Percentiles rank a stretch among this genome's conserved stretches.
Evolutionary conservation across 768 basidiomycete genomes (phyloP).

Genomic region (Tylopilus plumbeoviolaceoides): DNA sequence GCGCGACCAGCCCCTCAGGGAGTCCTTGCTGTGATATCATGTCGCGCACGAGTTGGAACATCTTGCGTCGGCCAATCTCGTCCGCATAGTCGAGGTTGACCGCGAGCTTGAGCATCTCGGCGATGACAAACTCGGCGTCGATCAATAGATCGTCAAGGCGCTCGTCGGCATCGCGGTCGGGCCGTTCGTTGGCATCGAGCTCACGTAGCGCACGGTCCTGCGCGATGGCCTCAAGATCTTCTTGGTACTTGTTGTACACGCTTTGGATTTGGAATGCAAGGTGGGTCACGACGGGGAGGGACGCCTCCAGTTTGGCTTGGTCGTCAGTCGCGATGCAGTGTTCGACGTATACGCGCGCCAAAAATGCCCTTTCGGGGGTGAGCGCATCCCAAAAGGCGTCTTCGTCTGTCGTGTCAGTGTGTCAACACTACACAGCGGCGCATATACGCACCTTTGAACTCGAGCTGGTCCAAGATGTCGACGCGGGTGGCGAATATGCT

Average conservation of each 20-base stretch:
- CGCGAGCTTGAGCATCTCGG: slow-evolving; percentile 77
- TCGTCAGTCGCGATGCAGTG: slow-evolving; percentile 64
- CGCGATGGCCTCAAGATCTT: slow-evolving; percentile 38
- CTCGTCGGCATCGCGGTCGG: slow-evolving; percentile 41
- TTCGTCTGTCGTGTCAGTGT: slow-evolving; percentile 23
- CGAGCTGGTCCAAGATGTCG: slow-evolving; percentile 63
- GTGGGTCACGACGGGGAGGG: slow-evolving; percentile 79
- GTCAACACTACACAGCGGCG: background rate
- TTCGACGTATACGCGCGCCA: slow-evolving; percentile 80
- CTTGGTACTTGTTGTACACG: slow-evolving; percentile 62
- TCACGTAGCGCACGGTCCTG: slow-evolving; percentile 31
- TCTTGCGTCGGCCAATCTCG: slow-evolving; percentile 85
- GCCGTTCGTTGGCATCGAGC: slow-evolving; percentile 34
- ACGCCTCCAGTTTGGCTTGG: slow-evolving; percentile 56
- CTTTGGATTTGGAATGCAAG: slow-evolving; percentile 74
- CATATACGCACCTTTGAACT: slow-evolving; percentile 60
- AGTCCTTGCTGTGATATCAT: slow-evolving; percentile 75
- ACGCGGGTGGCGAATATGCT: slow-evolving; percentile 64
- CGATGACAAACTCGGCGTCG: slow-evolving; percentile 57
- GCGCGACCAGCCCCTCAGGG: slow-evolving; percentile 63
- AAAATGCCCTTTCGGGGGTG: slow-evolving; percentile 72
- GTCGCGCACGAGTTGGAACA: slow-evolving; percentile 80
- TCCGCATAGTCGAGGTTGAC: slow-evolving; percentile 86
- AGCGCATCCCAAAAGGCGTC: slow-evolving; percentile 69
- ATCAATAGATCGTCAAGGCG: slow-evolving; percentile 34